These are phyloP conservation scores for Lepiota venenata DNA, from an alignment of 768 basidiomycete species.

Conservation along the genomic window DNA sequence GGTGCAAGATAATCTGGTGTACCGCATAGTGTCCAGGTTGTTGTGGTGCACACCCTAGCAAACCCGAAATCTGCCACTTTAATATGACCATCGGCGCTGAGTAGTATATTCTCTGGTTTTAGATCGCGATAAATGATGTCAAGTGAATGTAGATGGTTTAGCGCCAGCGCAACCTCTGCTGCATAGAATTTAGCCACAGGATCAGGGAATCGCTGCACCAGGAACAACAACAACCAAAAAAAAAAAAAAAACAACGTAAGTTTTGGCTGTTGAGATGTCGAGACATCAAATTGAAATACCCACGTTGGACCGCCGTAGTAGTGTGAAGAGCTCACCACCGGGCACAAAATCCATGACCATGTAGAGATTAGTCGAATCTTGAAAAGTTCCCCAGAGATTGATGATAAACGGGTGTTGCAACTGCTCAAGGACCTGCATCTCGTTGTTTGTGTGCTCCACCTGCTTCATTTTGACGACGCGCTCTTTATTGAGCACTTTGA, in stretches of 20 bases:
- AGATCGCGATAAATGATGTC: constrained; percentile 97
- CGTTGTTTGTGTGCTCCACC: constrained; percentile 96
- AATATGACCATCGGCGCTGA: constrained; percentile 94
- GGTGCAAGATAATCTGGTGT: constrained; percentile 97
- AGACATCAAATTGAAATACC: constrained; percentile 24
- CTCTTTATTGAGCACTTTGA: constrained; percentile 93
- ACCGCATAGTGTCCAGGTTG: constrained; percentile 94
- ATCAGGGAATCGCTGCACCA: constrained; percentile 81
- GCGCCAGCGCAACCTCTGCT: constrained; percentile 90
- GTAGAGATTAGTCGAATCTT: constrained; percentile 90
- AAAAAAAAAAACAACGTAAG: neutral
- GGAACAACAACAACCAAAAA: constrained; percentile 5
- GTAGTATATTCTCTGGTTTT: constrained; percentile 95
- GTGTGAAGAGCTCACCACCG: constrained; percentile 94
- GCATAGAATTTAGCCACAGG: constrained; percentile 98
- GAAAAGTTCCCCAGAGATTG: constrained; percentile 95
- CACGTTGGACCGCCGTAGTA: constrained; percentile 87
- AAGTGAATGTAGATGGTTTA: constrained; percentile 82
- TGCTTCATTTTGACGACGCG: constrained; percentile 92
- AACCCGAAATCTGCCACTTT: constrained; percentile 98
- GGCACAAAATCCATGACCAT: constrained; percentile 98
- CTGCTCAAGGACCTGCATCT: constrained; percentile 79
- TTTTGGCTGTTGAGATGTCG: constrained; percentile 7
- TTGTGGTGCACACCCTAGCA: constrained; percentile 82
- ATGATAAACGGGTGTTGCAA: constrained; percentile 93